These are phyloP conservation scores for Porcisia deanei DNA, from an alignment of 208 protist genomes.

Conservation along the genomic window DNA sequence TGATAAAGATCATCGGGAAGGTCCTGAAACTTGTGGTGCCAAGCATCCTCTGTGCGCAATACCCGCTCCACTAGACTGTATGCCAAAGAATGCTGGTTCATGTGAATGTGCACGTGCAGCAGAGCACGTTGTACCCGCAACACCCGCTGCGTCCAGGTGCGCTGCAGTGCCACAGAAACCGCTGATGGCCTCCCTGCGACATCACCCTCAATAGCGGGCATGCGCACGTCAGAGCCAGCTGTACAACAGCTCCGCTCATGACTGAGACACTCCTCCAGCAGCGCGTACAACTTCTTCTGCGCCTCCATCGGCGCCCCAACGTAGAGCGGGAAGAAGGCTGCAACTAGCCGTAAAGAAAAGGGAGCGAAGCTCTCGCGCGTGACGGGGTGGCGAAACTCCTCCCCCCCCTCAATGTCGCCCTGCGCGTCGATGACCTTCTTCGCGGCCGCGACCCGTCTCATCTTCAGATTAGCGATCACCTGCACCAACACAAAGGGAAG, in stretches of 20 bases:
- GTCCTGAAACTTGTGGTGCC: conserved; percentile 15
- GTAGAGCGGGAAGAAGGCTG: conserved; percentile 69
- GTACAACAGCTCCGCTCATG: conserved; percentile 17
- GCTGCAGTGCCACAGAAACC: conserved; percentile 6
- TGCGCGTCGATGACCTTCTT: conserved; percentile 63
- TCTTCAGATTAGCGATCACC: conserved; percentile 70
- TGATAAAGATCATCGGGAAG: conserved; percentile 28
- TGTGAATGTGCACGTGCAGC: conserved; percentile 55
- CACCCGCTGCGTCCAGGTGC: conserved; percentile 38
- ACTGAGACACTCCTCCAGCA: conserved; percentile 58
- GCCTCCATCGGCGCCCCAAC: conserved; percentile 55
- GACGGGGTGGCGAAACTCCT: conserved; percentile 49
- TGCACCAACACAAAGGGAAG: conserved; percentile 77
- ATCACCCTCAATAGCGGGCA: not conserved
- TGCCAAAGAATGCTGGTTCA: conserved; percentile 56
- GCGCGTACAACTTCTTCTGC: conserved; percentile 49
- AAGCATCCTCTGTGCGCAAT: conserved; percentile 34
- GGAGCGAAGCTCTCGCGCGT: conserved; percentile 68
- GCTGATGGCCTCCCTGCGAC: not conserved
- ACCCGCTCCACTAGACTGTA: conserved; percentile 47
- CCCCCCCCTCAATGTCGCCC: conserved; percentile 67
- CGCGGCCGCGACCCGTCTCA: conserved; percentile 54
- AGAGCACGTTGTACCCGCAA: conserved; percentile 63
- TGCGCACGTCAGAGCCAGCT: not conserved
- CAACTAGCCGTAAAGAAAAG: conserved; percentile 80